Evolutionary conservation across 768 basidiomycete species (phyloP).

Genomic region (Rossbeevera mucosa): DNA sequence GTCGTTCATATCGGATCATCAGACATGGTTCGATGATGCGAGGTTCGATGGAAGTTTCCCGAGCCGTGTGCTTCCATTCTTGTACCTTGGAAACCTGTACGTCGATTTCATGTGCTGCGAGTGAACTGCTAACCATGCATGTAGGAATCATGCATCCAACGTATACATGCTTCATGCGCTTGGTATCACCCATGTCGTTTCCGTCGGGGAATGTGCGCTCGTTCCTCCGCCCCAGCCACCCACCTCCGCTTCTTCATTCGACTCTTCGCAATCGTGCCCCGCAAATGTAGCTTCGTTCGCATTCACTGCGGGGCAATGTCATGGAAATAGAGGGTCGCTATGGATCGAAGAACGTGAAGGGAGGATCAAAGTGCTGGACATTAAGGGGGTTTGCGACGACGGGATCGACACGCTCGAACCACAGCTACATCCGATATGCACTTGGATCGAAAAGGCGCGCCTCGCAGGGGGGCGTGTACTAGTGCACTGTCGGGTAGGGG

Average conservation of each 20-base stretch:
- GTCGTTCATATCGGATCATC: constrained; percentile 63
- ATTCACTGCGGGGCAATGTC: constrained; percentile 42
- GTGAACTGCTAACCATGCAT: not conserved
- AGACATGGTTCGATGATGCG: constrained; percentile 92
- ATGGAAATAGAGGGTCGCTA: constrained; percentile 62
- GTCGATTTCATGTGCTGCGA: constrained; percentile 31
- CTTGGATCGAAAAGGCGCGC: constrained; percentile 89
- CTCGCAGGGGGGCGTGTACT: constrained; percentile 82
- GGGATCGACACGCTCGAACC: constrained; percentile 93
- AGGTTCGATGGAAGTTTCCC: constrained; percentile 96
- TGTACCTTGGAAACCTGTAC: constrained; percentile 93
- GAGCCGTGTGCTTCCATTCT: constrained; percentile 84
- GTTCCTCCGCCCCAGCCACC: constrained; percentile 62
- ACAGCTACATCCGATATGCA: constrained; percentile 81
- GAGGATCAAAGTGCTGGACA: constrained; percentile 85
- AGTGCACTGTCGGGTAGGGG: constrained; percentile 99
- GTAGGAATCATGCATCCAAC: constrained; percentile 90
- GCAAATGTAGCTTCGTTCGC: constrained; percentile 17
- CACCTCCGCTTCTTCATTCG: not conserved
- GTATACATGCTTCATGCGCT: constrained; percentile 94
- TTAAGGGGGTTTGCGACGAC: constrained; percentile 91
- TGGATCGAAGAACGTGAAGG: constrained; percentile 89
- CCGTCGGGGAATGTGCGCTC: constrained; percentile 92
- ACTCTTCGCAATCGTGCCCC: not conserved
- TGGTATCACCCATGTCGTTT: constrained; percentile 95